Evolutionary conservation across 2,329 filamentous ascomycete species (phyloP).

Genomic region (Verticillium tricorpus): DNA sequence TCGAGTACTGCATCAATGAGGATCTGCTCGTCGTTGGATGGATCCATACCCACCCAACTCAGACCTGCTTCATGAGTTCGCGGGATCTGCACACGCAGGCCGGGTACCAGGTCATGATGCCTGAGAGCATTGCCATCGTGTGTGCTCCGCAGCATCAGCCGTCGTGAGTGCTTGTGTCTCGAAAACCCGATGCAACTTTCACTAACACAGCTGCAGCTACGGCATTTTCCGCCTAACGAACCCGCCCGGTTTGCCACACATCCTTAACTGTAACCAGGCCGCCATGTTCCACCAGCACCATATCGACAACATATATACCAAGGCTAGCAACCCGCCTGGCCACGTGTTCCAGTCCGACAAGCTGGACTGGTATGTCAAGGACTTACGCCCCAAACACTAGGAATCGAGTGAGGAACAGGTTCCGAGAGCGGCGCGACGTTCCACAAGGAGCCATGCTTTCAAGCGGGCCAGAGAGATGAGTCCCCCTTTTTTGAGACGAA

Average conservation of each 20-base stretch:
- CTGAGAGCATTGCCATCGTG: conserved; percentile 94
- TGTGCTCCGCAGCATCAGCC: conserved; percentile 80
- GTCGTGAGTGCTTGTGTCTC: conserved; percentile 50
- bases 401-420: not conserved
- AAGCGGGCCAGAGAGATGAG: not conserved
- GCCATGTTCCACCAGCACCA: conserved; percentile 79
- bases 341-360: conserved; percentile 67
- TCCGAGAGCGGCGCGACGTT: not conserved
- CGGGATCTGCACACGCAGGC: conserved; percentile 90
- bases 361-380: conserved; percentile 56
- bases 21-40: conserved; percentile 86
- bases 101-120: conserved; percentile 93
- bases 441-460: not conserved
- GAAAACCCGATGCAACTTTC: not conserved
- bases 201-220: conserved; percentile 48
- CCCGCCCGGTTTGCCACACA: conserved; percentile 82
- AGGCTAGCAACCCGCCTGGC: conserved; percentile 60
- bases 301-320: conserved; percentile 70
- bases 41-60: conserved; percentile 97
- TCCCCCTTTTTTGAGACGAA: not conserved
- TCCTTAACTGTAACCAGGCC: conserved; percentile 71
- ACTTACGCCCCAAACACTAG: conserved; percentile 37
- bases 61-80: conserved; percentile 97
- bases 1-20: conserved; percentile 83
- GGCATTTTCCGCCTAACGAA: conserved; percentile 92